Evolutionary conservation across 2,329 filamentous ascomycete genomes (phyloP), one percentile per base, ranked within the genome.

Genomic region (Pseudomassariella vexata): DNA sequence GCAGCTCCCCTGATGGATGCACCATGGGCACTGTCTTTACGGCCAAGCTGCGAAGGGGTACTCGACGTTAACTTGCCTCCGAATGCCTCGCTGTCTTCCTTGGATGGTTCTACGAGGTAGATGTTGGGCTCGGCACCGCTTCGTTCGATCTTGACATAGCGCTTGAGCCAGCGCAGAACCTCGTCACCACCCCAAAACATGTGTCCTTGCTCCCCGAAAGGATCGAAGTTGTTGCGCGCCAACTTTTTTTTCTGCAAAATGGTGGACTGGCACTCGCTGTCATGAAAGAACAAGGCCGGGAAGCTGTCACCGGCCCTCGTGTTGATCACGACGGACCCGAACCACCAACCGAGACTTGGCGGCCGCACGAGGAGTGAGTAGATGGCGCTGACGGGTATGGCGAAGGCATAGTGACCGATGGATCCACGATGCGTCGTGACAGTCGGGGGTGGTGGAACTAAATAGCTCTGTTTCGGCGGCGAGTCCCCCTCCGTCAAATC

Each of bases 141-240:
- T 37, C 87, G 73, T 58, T 96, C 85, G 10, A 98, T 78, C 14
- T 70, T 72, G 6, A 92, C 76, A 57, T 95, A 95, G 53, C 81
- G 73, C 53, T 80, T 85, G 47, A 98, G 53, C 92, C 94, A 98
- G 34, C 87, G 73, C 28, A 98, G 57, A 1, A 96, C 84, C 62
- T 98, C 90, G 54, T 98, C 92, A 5, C 92, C 92, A 35, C 92
- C 94, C 92, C 94, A 98, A 53, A 95, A 96, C 69, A 95, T 82
- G 55, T 85, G 77, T 0, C 90, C 90, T 41, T 73, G 73, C 40
- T 87, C 85, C 11, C 82, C 81, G 56, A 95, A 95, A 0, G 89
- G 89, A 48, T 95, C 88, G 49, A 98, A 96, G 25, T 68, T 85
- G 47, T 95, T 87, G 40, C 74, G 76, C 1, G 87, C 78, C 32